Conservation (phyloP, 2,329 filamentous ascomycete genomes). For the Beauveria sp. region DNA sequence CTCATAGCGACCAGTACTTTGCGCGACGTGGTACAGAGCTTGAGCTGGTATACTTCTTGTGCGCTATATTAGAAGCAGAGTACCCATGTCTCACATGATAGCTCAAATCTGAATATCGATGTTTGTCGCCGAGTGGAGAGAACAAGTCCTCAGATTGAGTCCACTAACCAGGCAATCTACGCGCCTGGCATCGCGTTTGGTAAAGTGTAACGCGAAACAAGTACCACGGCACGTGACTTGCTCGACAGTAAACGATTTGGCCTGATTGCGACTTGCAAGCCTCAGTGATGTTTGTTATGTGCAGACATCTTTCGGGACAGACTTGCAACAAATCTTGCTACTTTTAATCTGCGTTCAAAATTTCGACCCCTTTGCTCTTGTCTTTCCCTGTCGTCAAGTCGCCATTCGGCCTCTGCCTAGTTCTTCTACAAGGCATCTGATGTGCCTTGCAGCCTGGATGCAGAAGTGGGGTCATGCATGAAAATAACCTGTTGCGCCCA, state of each 20-base stretch:
- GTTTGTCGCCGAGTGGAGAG: not conserved
- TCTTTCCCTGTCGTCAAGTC: not conserved
- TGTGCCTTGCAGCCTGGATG: conserved; percentile 3
- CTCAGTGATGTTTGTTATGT: not conserved
- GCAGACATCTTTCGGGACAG: not conserved
- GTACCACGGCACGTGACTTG: conserved; percentile 23
- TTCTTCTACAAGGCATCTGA: not conserved
- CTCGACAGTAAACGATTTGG: too few species aligned
- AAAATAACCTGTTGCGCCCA: not conserved
- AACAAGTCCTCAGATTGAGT: not conserved
- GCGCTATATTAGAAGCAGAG: not conserved
- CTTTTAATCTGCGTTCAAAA: not conserved
- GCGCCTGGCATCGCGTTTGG: conserved; percentile 7
- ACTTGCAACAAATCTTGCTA: too few species aligned
- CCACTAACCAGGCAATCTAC: not conserved
- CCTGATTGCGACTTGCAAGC: not conserved
- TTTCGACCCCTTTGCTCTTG: not conserved
- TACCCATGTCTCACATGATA: not conserved
- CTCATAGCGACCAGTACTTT: conserved; percentile 33
- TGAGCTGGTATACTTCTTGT: not conserved
- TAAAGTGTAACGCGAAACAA: conserved; percentile 21
- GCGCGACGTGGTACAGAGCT: not conserved
- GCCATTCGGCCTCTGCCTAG: not conserved
- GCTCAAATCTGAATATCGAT: not conserved
- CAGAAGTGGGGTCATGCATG: not conserved